These are phyloP conservation scores for Neoarthrinium moseri DNA, from an alignment of 2,329 filamentous ascomycete genomes.

Conservation along the genomic window DNA sequence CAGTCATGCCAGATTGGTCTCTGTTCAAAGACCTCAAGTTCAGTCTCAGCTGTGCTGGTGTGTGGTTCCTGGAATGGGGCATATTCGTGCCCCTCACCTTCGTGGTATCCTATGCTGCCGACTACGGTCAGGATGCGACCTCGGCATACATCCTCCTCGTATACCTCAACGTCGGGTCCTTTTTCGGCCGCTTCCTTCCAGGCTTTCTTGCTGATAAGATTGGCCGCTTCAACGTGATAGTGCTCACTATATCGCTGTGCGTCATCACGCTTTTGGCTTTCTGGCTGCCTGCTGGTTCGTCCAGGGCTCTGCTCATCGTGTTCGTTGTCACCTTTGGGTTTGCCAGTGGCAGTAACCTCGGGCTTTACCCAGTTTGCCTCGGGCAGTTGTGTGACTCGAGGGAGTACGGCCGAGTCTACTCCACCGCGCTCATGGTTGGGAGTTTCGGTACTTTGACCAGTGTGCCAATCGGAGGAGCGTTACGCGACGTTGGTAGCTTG, in stretches of 20 bases:
- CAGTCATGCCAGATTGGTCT: conserved; percentile 55
- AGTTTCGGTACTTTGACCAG: conserved; percentile 64
- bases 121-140: conserved; percentile 54
- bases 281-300: conserved; percentile 65
- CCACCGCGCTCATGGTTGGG: conserved; percentile 75
- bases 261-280: conserved; percentile 60
- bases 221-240: conserved; percentile 80
- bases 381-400: conserved; percentile 76
- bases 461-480: conserved; percentile 41
- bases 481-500: conserved; percentile 17
- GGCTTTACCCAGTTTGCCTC: conserved; percentile 75
- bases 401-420: conserved; percentile 74
- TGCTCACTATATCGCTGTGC: conserved; percentile 60
- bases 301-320: conserved; percentile 57
- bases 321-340: conserved; percentile 78
- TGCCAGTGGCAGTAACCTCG: conserved; percentile 75
- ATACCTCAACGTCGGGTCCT: conserved; percentile 76
- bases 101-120: conserved; percentile 48
- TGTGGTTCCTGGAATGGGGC: conserved; percentile 68
- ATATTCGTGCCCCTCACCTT: conserved; percentile 25
- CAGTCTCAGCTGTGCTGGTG: conserved; percentile 56
- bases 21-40: conserved; percentile 63
- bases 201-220: conserved; percentile 73
- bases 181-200: conserved; percentile 73
- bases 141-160: conserved; percentile 76